A percentile compares a stretch with the other conserved stretches of the same genome.
phyloP scores from a whole-genome alignment of 1,139 yeast species.

The Sugiyamaella grinbergsii region DNA sequence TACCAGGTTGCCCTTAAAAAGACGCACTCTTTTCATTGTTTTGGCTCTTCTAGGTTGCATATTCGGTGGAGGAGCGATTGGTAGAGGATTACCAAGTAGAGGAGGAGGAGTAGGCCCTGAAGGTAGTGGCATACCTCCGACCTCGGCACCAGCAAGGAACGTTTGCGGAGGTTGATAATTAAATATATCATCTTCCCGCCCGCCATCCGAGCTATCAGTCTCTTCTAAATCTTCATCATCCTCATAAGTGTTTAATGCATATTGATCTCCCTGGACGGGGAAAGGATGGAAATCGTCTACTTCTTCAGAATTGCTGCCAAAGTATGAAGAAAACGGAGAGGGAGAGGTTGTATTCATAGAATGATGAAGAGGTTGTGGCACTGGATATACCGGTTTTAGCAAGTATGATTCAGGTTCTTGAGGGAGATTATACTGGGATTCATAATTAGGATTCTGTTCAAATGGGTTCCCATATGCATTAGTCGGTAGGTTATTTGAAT shows the following conservation, averaged over 20 bases:
- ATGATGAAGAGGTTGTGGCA: constrained; percentile 28
- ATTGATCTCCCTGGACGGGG: constrained; percentile 45
- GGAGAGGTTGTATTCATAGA: constrained; percentile 26
- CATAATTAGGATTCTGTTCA: constrained; percentile 10
- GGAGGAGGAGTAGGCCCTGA: constrained; percentile 20
- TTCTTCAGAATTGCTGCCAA: constrained; percentile 31
- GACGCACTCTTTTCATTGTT: constrained; percentile 54
- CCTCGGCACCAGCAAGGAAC: constrained; percentile 14
- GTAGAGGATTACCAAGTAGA: constrained; percentile 16
- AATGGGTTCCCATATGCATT: constrained; percentile 11
- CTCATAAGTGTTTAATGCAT: constrained; percentile 44
- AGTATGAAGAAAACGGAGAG: constrained; percentile 25
- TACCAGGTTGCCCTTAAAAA: constrained; percentile 72
- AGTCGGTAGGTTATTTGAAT: not conserved
- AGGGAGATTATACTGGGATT: constrained; percentile 14
- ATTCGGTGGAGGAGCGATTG: constrained; percentile 31
- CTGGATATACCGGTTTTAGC: constrained; percentile 25
- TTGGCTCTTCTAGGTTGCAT: constrained; percentile 39
- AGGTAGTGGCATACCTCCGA: constrained; percentile 15
- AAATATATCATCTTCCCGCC: constrained; percentile 22
- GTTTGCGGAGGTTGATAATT: constrained; percentile 26
- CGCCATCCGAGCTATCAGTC: constrained; percentile 26
- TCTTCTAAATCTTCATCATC: constrained; percentile 34
- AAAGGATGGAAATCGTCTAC: constrained; percentile 40
- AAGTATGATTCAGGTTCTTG: constrained; percentile 31